Evolutionary conservation across 2,329 filamentous ascomycete species (phyloP), one percentile per base, ranked within the genome.

Genomic region (Verticillium nonalfalfae): DNA sequence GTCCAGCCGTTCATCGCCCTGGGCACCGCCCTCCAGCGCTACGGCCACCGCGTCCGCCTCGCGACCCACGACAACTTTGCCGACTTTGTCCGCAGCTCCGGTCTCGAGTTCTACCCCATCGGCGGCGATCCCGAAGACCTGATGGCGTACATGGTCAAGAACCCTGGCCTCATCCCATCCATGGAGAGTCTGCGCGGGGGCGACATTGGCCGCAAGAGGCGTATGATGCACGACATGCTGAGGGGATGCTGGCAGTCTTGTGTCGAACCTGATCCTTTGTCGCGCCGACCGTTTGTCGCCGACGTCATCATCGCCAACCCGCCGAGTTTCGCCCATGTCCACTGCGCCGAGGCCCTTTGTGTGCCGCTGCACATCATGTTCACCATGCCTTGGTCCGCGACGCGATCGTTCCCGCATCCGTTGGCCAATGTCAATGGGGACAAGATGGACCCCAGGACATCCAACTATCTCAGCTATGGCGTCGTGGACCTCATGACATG

Each of bases 401-500:
- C 89, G 0, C 85, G 87, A 66, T 81, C 84, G 0, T 91, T 92
- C 63, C 87, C 88, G 0, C 89, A 93, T 67, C 89, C 89, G 0
- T 77, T 92, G 3, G 88, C 89, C 0, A 90, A 90, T 63, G 84
- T 92, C 39, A 81, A 86, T 62, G 84, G 91, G 50, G 81, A 87
- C 60, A 88, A 87, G 65, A 63, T n/a, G 18, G 62, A 61, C 14
- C 3, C 57, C 14, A 87, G 89, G 66, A 77, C 81, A 1, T 82
- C 87, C 1, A 91, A 91, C 66, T 90, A 87, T 66, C 80, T 91
- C 10, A 88, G 86, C 0, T 92, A 91, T 67, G 82, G 83, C 0
- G 77, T 91, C 50, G 86, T 92, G 1, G 90, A 92, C 62, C 87
- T 90, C 80, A 80, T 92, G 75, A 89, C 89, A 11, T 92, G 89